Conservation (phyloP, 164 flowering plant species). For the Magnolia sinica region DNA sequence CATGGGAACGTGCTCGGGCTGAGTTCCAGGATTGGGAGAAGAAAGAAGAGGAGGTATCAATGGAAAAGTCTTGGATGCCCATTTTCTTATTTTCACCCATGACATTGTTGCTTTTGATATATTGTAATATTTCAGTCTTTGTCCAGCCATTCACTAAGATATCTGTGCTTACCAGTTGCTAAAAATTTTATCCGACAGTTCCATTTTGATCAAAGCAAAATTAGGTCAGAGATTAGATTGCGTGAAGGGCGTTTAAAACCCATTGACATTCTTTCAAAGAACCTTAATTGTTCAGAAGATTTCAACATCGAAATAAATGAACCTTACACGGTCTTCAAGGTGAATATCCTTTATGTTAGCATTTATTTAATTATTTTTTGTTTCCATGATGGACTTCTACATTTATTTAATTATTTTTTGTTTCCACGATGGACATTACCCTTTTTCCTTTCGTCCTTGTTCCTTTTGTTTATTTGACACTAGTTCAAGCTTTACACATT, state of each 20-base stretch:
- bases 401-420: no score
- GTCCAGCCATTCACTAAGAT: not conserved
- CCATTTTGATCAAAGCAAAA: slow-evolving; percentile 99
- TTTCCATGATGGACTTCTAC: no score
- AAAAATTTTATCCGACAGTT: slow-evolving; percentile 52
- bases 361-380: no score
- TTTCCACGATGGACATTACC: not conserved
- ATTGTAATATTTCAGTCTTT: not conserved
- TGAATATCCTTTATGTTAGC: slow-evolving; percentile 18
- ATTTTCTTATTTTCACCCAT: not conserved
- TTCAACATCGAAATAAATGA: slow-evolving; percentile 78
- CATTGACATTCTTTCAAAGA: slow-evolving; percentile 81
- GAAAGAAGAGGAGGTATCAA: slow-evolving; percentile 92
- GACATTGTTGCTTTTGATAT: not conserved
- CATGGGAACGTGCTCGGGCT: slow-evolving; percentile 94
- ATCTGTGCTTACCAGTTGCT: slow-evolving; percentile 2
- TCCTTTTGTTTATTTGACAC: not conserved
- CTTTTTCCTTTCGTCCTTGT: not conserved
- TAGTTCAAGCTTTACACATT: no score
- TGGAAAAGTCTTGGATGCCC: not conserved
- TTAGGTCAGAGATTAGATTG: slow-evolving; percentile 79
- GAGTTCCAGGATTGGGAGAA: slow-evolving; percentile 99
- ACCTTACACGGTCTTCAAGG: slow-evolving; percentile 97
- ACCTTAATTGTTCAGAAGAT: slow-evolving; percentile 77
- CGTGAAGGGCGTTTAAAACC: slow-evolving; percentile 92